A percentile compares a stretch with the other conserved stretches of the same genome.
Conservation (phyloP, 2,329 filamentous ascomycete genomes). For the Epichloe elymi region DNA sequence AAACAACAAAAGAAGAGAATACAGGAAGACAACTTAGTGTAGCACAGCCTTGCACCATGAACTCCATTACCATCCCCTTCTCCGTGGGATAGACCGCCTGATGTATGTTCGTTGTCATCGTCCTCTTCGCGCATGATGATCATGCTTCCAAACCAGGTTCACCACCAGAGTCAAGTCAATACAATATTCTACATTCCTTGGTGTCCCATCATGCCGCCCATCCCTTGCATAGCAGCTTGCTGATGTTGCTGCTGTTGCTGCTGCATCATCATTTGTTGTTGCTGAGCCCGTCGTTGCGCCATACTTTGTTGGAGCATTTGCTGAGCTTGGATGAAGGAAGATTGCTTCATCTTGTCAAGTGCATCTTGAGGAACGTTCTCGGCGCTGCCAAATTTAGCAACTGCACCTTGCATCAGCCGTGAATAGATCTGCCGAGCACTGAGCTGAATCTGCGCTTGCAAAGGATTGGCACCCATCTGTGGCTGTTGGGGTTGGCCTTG, state of each 20-base stretch:
- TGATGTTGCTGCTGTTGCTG: constrained; percentile 23
- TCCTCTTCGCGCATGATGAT: background rate
- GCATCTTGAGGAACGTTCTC: constrained; percentile 34
- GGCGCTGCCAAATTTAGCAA: constrained; percentile 25
- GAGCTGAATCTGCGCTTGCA: constrained; percentile 22
- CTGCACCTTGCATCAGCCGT: constrained; percentile 21
- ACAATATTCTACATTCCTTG: constrained; percentile 29
- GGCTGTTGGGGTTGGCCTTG: constrained; percentile 19
- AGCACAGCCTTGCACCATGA: background rate
- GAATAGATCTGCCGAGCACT: constrained; percentile 25
- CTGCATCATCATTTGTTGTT: constrained; percentile 23
- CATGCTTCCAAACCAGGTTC: background rate
- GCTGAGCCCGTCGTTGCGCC: constrained; percentile 17
- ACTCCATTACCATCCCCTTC: constrained; percentile 1
- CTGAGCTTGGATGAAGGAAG: constrained; percentile 27
- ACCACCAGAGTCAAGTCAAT: background rate
- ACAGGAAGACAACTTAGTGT: background rate
- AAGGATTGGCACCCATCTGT: constrained; percentile 14
- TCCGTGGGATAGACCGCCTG: background rate
- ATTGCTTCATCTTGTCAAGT: constrained; percentile 30
- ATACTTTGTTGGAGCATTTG: constrained; percentile 20
- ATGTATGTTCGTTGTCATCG: background rate
- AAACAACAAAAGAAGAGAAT: constrained; percentile 6
- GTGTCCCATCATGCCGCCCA: constrained; percentile 40
- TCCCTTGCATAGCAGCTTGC: constrained; percentile 34